These are phyloP conservation scores for Rubia tinctorum DNA, from an alignment of 305 asterid genomes.

Conservation along the genomic window DNA sequence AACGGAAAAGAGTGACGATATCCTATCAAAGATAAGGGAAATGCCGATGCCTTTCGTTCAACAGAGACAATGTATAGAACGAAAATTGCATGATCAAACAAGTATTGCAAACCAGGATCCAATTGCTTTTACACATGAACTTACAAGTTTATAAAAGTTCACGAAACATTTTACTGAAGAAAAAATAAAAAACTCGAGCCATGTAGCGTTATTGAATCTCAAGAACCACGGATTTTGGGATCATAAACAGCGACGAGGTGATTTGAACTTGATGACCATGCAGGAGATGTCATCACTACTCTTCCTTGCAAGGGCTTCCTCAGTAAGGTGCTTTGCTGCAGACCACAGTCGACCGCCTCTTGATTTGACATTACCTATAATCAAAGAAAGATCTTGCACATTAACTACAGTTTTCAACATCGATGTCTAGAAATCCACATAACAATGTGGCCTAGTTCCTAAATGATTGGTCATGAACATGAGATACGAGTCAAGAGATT, in stretches of 20 bases:
- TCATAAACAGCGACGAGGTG: background rate
- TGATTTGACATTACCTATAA: constrained; percentile 81
- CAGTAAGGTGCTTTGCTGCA: constrained; percentile 68
- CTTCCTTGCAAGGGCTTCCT: constrained; percentile 64
- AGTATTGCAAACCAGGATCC: background rate
- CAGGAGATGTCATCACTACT: constrained; percentile 82
- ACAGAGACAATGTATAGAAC: background rate
- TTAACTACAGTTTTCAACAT: background rate
- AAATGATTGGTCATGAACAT: background rate
- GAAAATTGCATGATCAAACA: background rate
- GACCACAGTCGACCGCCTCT: constrained; percentile 73
- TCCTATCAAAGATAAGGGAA: background rate
- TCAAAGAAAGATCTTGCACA: too few species aligned
- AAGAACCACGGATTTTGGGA: background rate
- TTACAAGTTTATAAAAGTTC: background rate
- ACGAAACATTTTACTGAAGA: background rate
- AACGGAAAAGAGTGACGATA: background rate
- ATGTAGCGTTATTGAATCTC: background rate
- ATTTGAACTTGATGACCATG: constrained; percentile 63
- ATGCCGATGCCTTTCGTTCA: background rate
- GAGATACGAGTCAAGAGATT: background rate
- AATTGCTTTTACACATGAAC: background rate
- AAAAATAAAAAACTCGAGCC: background rate
- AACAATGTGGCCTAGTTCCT: background rate
- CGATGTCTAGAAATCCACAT: background rate